Percentiles rank a stretch among this genome's conserved stretches.
Conservation (phyloP, 768 basidiomycete species). For the Dictyophora rubrovolvata region DNA sequence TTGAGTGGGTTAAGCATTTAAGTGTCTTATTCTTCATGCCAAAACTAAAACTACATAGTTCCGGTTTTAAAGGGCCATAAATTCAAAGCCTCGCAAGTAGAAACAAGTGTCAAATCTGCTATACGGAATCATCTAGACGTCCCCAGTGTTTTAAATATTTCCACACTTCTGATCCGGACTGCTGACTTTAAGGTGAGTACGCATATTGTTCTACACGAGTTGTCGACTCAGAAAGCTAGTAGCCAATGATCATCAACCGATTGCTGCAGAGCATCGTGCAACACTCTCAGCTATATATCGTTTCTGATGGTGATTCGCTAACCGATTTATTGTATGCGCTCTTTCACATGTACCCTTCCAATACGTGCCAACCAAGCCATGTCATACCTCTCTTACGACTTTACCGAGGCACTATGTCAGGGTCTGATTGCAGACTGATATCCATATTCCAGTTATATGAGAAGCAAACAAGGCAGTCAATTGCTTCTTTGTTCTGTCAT, state of each 20-base stretch:
- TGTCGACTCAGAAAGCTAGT: not conserved
- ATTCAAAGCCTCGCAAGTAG: slow-evolving; percentile 51
- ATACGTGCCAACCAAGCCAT: slow-evolving; percentile 80
- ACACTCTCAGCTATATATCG: slow-evolving; percentile 48
- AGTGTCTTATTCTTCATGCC: not conserved
- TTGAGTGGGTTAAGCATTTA: slow-evolving; percentile 2
- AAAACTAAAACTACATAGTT: not conserved
- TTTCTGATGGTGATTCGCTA: slow-evolving; percentile 28
- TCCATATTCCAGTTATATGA: slow-evolving; percentile 77
- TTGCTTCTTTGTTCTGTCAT: slow-evolving; percentile 46
- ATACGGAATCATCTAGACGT: slow-evolving; percentile 51
- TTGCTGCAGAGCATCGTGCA: slow-evolving; percentile 68
- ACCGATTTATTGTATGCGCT: slow-evolving; percentile 51
- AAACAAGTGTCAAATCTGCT: slow-evolving; percentile 56
- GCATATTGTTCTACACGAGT: not conserved
- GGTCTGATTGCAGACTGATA: slow-evolving; percentile 55
- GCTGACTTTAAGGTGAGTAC: slow-evolving; percentile 53
- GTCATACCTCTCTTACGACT: slow-evolving; percentile 65
- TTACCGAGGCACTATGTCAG: slow-evolving; percentile 65
- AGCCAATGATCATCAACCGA: slow-evolving; percentile 67
- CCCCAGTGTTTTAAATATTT: slow-evolving; percentile 19
- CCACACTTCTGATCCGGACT: slow-evolving; percentile 26
- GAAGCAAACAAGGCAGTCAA: slow-evolving; percentile 50
- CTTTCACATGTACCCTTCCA: slow-evolving; percentile 67
- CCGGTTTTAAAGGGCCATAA: slow-evolving; percentile 19